A percentile compares a stretch with the other conserved stretches of the same genome.
phyloP scores from a whole-genome alignment of 192 early-diverging fungal genomes.

The Backusella macrospora region DNA sequence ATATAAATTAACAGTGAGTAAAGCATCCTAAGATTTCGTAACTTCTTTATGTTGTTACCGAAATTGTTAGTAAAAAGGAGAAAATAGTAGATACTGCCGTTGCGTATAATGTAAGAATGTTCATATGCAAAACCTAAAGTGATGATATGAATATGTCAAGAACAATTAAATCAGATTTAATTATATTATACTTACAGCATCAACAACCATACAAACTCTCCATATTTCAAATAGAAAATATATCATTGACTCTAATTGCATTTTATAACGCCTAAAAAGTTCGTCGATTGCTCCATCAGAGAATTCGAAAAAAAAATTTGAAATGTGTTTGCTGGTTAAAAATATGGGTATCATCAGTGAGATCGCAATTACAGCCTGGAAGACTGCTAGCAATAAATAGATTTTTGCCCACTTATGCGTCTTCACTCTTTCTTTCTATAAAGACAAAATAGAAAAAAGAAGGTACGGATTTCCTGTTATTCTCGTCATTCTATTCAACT shows the following conservation, averaged over 20 bases:
- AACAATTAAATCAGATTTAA: not conserved
- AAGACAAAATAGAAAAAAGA: not conserved
- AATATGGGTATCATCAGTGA: not conserved
- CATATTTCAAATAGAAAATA: constrained; percentile 7
- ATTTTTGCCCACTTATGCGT: not conserved
- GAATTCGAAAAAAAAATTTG: not conserved
- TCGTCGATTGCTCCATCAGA: not conserved
- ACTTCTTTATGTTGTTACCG: not conserved
- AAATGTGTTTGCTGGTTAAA: not conserved
- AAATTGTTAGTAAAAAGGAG: not conserved
- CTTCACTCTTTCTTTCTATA: not conserved
- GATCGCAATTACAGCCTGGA: not conserved
- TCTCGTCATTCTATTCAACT: not conserved
- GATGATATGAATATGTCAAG: not conserved
- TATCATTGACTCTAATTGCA: not conserved
- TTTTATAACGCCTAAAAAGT: not conserved
- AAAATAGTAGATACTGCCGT: not conserved
- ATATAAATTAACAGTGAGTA: not conserved
- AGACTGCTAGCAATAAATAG: not conserved
- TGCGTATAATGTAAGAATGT: not conserved
- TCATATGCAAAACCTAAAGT: not conserved
- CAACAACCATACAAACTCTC: not conserved
- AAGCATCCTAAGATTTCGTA: too few species aligned
- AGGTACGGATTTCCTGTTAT: not conserved
- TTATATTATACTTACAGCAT: not conserved